Percentiles rank a stretch among this genome's conserved stretches.
phyloP scores from a whole-genome alignment of 257 asterid species.

The Leptodermis oblonga region DNA sequence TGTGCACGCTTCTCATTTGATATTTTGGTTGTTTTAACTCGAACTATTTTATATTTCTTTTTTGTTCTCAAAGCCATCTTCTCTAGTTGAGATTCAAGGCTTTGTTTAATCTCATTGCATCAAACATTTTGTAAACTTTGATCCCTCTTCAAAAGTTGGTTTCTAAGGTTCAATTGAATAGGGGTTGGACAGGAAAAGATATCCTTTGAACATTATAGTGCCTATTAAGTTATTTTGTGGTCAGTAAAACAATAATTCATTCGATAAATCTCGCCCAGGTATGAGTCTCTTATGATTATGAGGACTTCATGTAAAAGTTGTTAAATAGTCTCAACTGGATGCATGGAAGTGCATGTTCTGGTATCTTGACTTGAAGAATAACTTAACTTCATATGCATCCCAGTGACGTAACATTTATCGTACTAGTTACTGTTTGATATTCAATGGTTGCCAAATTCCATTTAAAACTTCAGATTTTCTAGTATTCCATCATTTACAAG shows the following conservation, averaged over 20 bases:
- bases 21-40: not conserved
- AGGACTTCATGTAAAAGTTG: not conserved
- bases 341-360: not conserved
- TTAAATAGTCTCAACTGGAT: not conserved
- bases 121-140: not conserved
- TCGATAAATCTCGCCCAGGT: not conserved
- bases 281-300: not conserved
- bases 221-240: too few relatives aligned
- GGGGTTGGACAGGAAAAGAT: not conserved
- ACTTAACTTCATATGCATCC: too few relatives aligned
- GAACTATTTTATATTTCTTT: not conserved
- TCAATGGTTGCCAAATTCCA: too few relatives aligned
- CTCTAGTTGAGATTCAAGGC: not conserved
- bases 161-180: not conserved
- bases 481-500: not conserved
- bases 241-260: not conserved
- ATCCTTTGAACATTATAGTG: not conserved
- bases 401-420: not conserved
- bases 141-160: not conserved
- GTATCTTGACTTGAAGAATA: too few relatives aligned
- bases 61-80: not conserved
- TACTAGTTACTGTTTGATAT: not conserved
- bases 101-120: not conserved
- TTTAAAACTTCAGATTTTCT: too few relatives aligned
- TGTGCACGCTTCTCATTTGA: not conserved